A percentile compares a stretch with the other conserved stretches of the same genome.
These are phyloP conservation scores for Acrocalymma vagum DNA, from an alignment of 2,329 filamentous ascomycete species.

Conservation along the genomic window DNA sequence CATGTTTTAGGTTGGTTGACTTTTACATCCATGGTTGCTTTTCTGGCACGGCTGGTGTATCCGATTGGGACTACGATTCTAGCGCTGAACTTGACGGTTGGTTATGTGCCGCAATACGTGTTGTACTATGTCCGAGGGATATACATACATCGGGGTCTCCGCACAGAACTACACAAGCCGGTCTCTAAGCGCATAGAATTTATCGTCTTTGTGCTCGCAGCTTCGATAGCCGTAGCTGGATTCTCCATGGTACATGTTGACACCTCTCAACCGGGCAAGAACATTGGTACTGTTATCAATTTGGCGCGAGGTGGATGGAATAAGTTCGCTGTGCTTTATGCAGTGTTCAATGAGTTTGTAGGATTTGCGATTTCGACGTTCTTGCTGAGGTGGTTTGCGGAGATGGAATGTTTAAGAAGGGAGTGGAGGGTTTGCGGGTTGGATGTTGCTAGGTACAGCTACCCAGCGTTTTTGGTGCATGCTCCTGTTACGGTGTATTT, in stretches of 20 bases:
- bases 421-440: constrained; percentile 7
- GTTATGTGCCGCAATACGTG: constrained; percentile 25
- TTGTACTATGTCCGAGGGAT: constrained; percentile 23
- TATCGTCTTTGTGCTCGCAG: neutral
- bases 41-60: constrained; percentile 16
- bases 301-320: constrained; percentile 14
- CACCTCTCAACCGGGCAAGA: neutral
- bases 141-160: constrained; percentile 1
- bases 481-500: constrained; percentile 13
- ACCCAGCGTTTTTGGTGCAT: constrained; percentile 27
- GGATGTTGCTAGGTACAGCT: constrained; percentile 20
- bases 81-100: constrained; percentile 15
- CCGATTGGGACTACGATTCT: constrained; percentile 14
- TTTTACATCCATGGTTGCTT: constrained; percentile 5
- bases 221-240: neutral
- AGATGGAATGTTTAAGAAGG: neutral
- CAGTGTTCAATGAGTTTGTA: constrained; percentile 16
- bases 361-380: constrained; percentile 8
- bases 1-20: no score
- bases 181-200: neutral
- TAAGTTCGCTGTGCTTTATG: constrained; percentile 14
- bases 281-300: neutral
- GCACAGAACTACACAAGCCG: neutral
- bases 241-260: neutral
- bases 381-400: constrained; percentile 4